Conservation (phyloP, 768 basidiomycete species). For the Phallus indusiatus region DNA sequence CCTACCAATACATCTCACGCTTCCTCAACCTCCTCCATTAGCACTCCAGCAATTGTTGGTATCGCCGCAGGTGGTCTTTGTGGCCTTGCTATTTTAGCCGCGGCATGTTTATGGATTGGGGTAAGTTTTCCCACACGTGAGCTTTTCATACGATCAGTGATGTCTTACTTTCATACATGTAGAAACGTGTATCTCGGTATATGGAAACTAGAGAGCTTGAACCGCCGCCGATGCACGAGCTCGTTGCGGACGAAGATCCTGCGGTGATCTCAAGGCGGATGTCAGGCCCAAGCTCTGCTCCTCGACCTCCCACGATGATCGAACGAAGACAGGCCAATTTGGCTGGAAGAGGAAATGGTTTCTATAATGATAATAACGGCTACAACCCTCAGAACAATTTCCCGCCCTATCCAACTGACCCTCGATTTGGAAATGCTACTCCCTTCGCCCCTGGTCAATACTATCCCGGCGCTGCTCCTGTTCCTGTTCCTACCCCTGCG, state of each 20-base stretch:
- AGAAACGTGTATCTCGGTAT: slow-evolving; percentile 14
- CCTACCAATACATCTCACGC: slow-evolving; percentile 1
- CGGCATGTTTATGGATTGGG: slow-evolving; percentile 26
- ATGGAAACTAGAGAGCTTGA: slow-evolving; percentile 30
- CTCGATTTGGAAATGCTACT: neutral
- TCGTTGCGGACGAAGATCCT: slow-evolving; percentile 39
- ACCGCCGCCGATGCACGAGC: slow-evolving; percentile 49
- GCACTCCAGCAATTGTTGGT: slow-evolving; percentile 23
- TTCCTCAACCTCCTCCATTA: slow-evolving; percentile 8
- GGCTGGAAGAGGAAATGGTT: slow-evolving; percentile 3
- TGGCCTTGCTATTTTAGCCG: slow-evolving; percentile 23
- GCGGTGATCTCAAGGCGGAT: neutral
- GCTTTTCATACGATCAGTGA: neutral
- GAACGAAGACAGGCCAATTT: slow-evolving; percentile 25
- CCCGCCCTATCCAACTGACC: neutral
- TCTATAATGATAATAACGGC: neutral
- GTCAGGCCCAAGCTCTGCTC: slow-evolving; percentile 29
- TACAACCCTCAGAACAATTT: neutral
- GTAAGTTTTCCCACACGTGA: slow-evolving; percentile 18
- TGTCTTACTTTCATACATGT: neutral
- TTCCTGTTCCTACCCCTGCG: neutral
- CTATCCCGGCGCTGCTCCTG: too few relatives aligned
- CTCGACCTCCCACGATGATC: slow-evolving; percentile 58
- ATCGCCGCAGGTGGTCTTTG: slow-evolving; percentile 27
- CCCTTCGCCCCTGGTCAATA: slow-evolving; percentile 1